Base-by-base conservation (phyloP, 1,284 basidiomycete genomes). In the Tranzscheliella williamsii region DNA sequence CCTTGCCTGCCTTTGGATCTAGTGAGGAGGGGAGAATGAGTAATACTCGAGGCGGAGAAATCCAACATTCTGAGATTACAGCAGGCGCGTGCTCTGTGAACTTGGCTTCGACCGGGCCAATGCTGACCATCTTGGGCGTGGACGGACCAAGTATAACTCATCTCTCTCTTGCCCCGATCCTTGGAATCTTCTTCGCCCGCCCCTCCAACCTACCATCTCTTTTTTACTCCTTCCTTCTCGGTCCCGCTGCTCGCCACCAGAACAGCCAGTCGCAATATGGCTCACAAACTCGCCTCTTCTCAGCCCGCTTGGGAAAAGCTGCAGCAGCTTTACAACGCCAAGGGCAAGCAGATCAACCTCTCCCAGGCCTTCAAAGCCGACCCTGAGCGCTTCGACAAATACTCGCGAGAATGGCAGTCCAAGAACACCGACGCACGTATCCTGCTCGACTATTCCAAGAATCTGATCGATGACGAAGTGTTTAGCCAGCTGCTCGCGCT, bases 361-460 rank as follows among this genome's bases (percentile, higher is more conserved):
- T 89, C 87, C 79, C 86, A 95, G 53, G 89, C 97, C 68, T 98
- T 98, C 78, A 86, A 86, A 29, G 82, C 87, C 67, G 93, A 97
- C 81, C 86, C 91, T 13, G 56, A 83, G 46, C 88, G 95, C 53
- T 98, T 96, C 82, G 78, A 84, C 54, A 90, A 87, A 77, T 90
- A 89, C 82, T 92, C 89, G 38, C 84, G 83, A 57, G 82, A 86
- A 63, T 98, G 63, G 56, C 52, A 91, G 81, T 42, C 79, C 81
- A 78, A 80, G 51, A 84, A 85, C 38, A 83, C 86, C 24, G 82
- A 85, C 57, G 86, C 88, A 48, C 87, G 87, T 43, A 84, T 98
- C 81, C 84, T 98, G 56, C 84, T 96, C 75, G 94, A 98, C 81
- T 95, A 89, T 81, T 94, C 91, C 75, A 98, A 98, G 82, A 96